Evolutionary conservation across 2,329 filamentous ascomycete species (phyloP), one percentile per base, ranked within the genome.

Genomic region (Trichophyton mentagrophytes): DNA sequence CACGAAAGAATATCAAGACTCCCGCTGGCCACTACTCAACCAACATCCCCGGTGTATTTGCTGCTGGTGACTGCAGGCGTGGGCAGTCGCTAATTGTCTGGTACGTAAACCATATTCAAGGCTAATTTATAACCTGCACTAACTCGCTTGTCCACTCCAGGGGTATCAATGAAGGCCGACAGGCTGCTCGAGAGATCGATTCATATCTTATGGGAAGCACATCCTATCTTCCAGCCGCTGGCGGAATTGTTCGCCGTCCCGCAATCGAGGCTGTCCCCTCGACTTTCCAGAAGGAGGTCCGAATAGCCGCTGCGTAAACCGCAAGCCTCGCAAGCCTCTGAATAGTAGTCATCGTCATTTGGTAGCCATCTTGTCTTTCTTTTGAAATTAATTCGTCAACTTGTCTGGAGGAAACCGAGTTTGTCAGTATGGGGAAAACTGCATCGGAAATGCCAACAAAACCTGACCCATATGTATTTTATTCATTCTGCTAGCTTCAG

Each of bases 101-200:
- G 90, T 88, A 81, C 82, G 85, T 80, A 42, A 27, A 44, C 30
- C 22, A 13, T 2, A 9, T 51, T 25, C 46, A 30, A 27, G 8
- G 22, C 49, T 47, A 9, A 2, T n/a, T 15, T 36, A 4, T 42
- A n/a, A 33, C 25, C 5, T 44, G n/a, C 53, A 17, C 8, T 42
- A 13, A 30, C 42, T 49, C 3, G 11, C 20, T 6, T n/a, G 17
- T n/a, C 27, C n/a, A 11, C 42, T 53, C 17, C 65, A 88, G 85
- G 87, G 92, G 91, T 72, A 97, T 97, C 80, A 97, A 97, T 72
- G 92, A 97, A 78, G 92, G 92, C 69, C 88, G 92, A 68, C 89
- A 93, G 78, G 87, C 88, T 68, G 92, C 92, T 69, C 88, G 92
- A 64, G 91, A 97, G 74, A 88, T 96, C 61, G 92, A 97, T 73